These are phyloP conservation scores for Botrytis medusae DNA, from an alignment of 2,329 filamentous ascomycete genomes.

Conservation along the genomic window DNA sequence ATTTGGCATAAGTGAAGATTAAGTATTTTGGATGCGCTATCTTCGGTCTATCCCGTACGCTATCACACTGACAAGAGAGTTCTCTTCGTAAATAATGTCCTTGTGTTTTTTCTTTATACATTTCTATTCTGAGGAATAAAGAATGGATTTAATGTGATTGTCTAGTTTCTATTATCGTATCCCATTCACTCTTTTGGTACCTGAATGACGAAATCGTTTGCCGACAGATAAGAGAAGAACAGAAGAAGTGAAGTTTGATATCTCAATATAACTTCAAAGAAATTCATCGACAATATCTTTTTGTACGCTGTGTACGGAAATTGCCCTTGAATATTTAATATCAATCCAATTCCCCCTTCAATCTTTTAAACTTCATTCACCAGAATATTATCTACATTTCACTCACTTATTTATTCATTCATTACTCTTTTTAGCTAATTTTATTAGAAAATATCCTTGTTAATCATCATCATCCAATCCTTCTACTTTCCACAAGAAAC, in stretches of 20 bases:
- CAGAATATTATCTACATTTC: conserved; percentile 3
- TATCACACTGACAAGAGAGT: background rate
- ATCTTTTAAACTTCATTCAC: background rate
- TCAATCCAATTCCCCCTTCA: background rate
- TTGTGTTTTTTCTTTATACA: background rate
- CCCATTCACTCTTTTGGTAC: background rate
- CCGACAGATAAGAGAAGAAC: background rate
- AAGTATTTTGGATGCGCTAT: background rate
- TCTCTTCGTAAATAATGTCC: background rate
- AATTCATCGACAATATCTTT: background rate
- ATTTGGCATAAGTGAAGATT: background rate
- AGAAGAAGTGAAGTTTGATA: background rate
- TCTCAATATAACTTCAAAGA: conserved; percentile 7
- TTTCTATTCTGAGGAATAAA: conserved; percentile 8
- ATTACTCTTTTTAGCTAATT: background rate
- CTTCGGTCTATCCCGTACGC: background rate
- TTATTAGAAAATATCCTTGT: background rate
- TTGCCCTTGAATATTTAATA: conserved; percentile 8
- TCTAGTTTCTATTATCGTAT: conserved; percentile 5
- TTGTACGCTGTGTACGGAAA: background rate
- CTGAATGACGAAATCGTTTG: background rate
- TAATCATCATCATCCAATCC: conserved; percentile 9
- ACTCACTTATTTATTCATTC: background rate
- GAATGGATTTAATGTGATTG: background rate
- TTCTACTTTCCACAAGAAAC: conserved; percentile 13